Conservation (phyloP, 805 yeast species). For the Huiozyma sinensis region DNA sequence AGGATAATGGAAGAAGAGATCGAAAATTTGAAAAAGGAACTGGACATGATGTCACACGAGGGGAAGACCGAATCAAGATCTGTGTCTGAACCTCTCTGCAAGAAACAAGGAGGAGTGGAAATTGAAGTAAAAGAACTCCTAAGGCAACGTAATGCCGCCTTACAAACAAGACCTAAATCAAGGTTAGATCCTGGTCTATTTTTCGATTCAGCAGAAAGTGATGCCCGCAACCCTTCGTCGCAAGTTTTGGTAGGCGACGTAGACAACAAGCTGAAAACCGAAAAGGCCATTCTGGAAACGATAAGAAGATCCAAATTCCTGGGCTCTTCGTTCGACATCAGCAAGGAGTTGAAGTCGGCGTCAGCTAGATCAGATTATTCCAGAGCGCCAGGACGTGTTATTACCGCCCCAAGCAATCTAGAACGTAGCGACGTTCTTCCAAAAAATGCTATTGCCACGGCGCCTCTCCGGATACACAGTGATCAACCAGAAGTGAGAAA, state of each 20-base stretch:
- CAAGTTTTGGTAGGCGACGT: constrained; percentile 7
- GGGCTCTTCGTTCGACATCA: constrained; percentile 32
- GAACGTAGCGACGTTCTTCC: constrained; percentile 13
- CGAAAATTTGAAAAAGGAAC: constrained; percentile 12
- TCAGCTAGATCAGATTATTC: neutral
- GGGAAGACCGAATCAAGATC: constrained; percentile 23
- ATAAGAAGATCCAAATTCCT: constrained; percentile 36
- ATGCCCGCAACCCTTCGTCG: neutral
- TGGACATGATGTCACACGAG: constrained; percentile 8
- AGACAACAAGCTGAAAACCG: constrained; percentile 16
- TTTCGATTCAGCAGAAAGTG: constrained; percentile 11
- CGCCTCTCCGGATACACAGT: constrained; percentile 10
- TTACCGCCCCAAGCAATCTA: neutral
- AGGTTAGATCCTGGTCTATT: constrained; percentile 35
- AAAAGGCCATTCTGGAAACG: constrained; percentile 30
- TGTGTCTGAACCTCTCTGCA: constrained; percentile 30
- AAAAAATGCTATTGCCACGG: constrained; percentile 19
- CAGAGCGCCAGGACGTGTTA: neutral
- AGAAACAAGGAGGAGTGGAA: constrained; percentile 12
- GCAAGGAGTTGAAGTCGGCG: constrained; percentile 21
- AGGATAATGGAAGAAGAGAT: constrained; percentile 20
- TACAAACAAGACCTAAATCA: constrained; percentile 34
- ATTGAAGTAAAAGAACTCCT: constrained; percentile 21
- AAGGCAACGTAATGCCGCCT: constrained; percentile 31
- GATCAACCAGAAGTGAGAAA: constrained; percentile 33